A percentile compares a stretch with the other conserved stretches of the same genome.
Evolutionary conservation across 106 monocot genomes (phyloP).

Genomic region (Apostasia shenzhenica): DNA sequence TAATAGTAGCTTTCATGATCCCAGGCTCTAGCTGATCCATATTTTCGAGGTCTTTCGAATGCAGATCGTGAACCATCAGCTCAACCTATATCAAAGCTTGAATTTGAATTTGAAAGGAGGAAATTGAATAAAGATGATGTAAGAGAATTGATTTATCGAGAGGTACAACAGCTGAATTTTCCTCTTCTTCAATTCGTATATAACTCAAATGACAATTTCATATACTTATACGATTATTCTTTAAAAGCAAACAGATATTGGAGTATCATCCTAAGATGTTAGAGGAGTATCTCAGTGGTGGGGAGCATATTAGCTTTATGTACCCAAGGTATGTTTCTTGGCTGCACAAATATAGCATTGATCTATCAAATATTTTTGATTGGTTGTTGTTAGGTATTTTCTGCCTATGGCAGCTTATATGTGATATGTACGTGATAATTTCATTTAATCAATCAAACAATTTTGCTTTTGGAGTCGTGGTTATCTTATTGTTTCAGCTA

Average conservation of each 20-base stretch:
- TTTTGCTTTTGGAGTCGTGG: no score
- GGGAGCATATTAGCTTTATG: constrained; percentile 61
- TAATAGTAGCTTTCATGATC: neutral
- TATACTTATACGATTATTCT: constrained; percentile 11
- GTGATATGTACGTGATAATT: no score
- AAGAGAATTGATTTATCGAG: constrained; percentile 66
- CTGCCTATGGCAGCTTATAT: neutral
- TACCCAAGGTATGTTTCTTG: constrained; percentile 44
- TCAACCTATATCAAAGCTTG: constrained; percentile 61
- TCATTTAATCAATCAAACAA: no score
- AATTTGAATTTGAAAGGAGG: constrained; percentile 78
- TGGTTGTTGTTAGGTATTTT: neutral
- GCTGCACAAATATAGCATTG: no score
- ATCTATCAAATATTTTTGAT: no score
- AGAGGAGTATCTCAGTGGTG: constrained; percentile 54
- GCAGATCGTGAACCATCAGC: constrained; percentile 56
- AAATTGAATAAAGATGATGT: constrained; percentile 73
- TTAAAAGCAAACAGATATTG: constrained; percentile 49
- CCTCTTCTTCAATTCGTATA: neutral
- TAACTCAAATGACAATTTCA: neutral
- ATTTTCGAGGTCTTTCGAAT: constrained; percentile 54
- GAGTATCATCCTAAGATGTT: constrained; percentile 80
- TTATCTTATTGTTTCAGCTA: no score
- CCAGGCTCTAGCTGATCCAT: constrained; percentile 64
- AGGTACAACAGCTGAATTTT: constrained; percentile 27